phyloP scores from a whole-genome alignment of 2,329 filamentous ascomycete species.

The Chaetoscypha palmicola region DNA sequence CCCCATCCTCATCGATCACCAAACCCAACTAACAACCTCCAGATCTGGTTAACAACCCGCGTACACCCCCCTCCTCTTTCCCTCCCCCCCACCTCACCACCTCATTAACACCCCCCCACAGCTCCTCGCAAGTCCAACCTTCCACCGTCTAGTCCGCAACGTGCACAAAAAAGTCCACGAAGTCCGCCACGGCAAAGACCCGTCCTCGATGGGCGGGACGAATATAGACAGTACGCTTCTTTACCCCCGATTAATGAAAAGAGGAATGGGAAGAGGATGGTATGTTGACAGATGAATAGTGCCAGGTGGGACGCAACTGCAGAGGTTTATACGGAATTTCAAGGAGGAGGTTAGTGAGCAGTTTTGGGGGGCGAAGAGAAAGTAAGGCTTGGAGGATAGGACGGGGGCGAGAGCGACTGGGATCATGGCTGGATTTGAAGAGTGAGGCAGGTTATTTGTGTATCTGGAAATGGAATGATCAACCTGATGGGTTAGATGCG shows the following conservation, averaged over 20 bases:
- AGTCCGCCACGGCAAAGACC: constrained; percentile 40
- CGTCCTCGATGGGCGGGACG: constrained; percentile 41
- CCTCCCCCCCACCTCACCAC: not conserved
- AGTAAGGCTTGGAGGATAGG: too few species aligned
- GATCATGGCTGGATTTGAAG: too few species aligned
- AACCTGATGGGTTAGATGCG: too few species aligned
- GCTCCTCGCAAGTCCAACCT: constrained; percentile 46
- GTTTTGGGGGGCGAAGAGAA: constrained; percentile 29
- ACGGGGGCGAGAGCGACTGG: too few species aligned
- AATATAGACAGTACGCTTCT: constrained; percentile 36
- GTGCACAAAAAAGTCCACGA: constrained; percentile 36
- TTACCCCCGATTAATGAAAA: too few species aligned
- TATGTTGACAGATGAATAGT: constrained; percentile 7
- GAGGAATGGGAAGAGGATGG: not conserved
- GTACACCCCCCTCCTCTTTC: constrained; percentile 12
- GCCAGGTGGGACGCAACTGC: constrained; percentile 12
- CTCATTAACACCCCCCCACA: constrained; percentile 24
- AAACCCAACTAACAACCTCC: constrained; percentile 6
- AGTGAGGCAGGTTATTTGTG: too few species aligned
- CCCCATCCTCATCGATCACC: not conserved
- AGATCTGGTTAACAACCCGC: constrained; percentile 24
- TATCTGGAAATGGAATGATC: too few species aligned
- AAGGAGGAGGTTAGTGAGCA: constrained; percentile 45
- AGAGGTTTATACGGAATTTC: constrained; percentile 42
- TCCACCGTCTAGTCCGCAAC: constrained; percentile 46